Percentiles rank a stretch among this genome's conserved stretches.
These are phyloP conservation scores for Luvunga scandens DNA, from an alignment of 345 rosid species.

Conservation along the genomic window DNA sequence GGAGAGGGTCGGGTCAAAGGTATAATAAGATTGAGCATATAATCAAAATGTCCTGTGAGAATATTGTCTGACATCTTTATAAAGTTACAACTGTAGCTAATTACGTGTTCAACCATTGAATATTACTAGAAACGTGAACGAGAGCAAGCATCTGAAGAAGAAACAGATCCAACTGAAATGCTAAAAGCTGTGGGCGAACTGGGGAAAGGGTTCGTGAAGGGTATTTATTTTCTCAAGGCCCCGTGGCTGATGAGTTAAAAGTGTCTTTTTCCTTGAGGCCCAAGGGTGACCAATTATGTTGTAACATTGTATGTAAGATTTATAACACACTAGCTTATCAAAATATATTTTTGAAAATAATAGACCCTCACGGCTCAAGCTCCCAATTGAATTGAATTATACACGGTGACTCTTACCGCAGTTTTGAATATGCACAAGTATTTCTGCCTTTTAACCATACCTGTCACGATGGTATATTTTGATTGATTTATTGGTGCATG, in stretches of 20 bases:
- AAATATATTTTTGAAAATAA: neutral
- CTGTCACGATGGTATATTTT: too few species aligned
- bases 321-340: too few species aligned
- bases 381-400: neutral
- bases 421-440: neutral
- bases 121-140: slow-evolving; percentile 61
- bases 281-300: neutral
- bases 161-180: slow-evolving; percentile 42
- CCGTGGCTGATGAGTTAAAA: slow-evolving; percentile 24
- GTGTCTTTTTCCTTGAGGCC: neutral
- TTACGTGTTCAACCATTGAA: neutral
- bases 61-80: neutral
- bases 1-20: slow-evolving; percentile 61
- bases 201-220: slow-evolving; percentile 83
- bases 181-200: slow-evolving; percentile 60
- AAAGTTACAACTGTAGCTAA: neutral
- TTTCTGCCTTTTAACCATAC: neutral
- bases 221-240: slow-evolving; percentile 60
- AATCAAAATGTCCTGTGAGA: neutral
- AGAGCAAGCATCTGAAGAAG: slow-evolving; percentile 43
- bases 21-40: slow-evolving; percentile 15
- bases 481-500: too few species aligned
- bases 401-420: neutral
- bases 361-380: neutral
- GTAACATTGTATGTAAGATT: neutral